Base-by-base conservation (phyloP, 2,329 filamentous ascomycete genomes). In the Paecilomyces formosus region DNA sequence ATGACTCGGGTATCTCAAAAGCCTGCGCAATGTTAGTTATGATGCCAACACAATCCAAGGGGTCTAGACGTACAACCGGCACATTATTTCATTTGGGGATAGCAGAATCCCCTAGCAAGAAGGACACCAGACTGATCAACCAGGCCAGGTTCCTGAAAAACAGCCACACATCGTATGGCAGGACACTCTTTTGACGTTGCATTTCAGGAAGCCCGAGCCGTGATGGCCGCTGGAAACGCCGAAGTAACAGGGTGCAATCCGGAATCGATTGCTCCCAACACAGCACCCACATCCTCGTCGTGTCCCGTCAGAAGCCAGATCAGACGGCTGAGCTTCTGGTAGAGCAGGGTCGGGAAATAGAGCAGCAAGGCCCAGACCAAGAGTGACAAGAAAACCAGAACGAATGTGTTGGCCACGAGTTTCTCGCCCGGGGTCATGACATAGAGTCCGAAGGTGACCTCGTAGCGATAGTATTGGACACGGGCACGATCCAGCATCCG, bases 391-490 rank as follows among this genome's bases (percentile, higher is more conserved):
- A 71, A 65, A 9, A 72, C 62, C 1, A 77, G 39, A 24, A 78
- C 68, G 54, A 77, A 73, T 5, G 68, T 65, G 60, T 79, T 78
- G 58, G 75, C 69, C 11, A 74, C 68, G 8, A 74, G 61, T 58
- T 78, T 80, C 62, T 80, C 77, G 53, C 64, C 69, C 0, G 74
- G 69, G 0, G 74, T 77, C 72, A 79, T 71, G 24, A 77, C 68
- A 61, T 78, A 79, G 6, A 76, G 63, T 5, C 74, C 72, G 57
- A 75, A 78, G 2, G 76, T 79, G 53, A 79, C 75, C 63, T 79
- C 76, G 61, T 78, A 79, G 57, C 72, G 75, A 61, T 79, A 78
- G 57, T 78, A 78, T 63, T 71, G 72, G 22, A 79, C 71, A 31
- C 70, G 70, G 56, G 74, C 53, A 35, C 68, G 69, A 60, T 76